Conservation (phyloP, 108 stramenopile species). For the Cyclotella sp. region DNA sequence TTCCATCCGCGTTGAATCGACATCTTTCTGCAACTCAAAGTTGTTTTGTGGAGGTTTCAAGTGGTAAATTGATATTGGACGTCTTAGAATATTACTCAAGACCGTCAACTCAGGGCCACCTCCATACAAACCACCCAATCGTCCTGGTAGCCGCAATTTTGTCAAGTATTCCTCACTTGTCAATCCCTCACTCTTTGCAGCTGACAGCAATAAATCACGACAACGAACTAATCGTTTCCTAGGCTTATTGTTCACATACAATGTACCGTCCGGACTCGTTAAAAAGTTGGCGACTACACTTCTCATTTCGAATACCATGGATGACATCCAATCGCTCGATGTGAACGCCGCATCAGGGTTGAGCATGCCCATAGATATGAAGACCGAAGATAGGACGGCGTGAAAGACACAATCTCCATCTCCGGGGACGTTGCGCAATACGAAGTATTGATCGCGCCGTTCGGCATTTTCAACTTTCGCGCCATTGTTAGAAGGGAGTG, state of each 20-base stretch:
- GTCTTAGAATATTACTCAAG: conserved; percentile 70
- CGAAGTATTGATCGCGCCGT: conserved; percentile 24
- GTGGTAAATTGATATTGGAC: conserved; percentile 86
- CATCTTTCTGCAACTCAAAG: neutral
- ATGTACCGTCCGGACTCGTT: conserved; percentile 51
- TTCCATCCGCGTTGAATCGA: neutral
- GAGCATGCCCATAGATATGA: conserved; percentile 62
- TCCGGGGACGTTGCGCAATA: conserved; percentile 75
- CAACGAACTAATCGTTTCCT: conserved; percentile 56
- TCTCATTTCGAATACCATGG: conserved; percentile 53
- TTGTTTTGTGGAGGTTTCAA: conserved; percentile 33
- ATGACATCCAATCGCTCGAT: conserved; percentile 26
- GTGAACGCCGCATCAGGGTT: conserved; percentile 25
- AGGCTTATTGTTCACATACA: conserved; percentile 53
- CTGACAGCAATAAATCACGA: conserved; percentile 54
- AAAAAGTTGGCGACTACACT: conserved; percentile 70
- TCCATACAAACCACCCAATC: conserved; percentile 69
- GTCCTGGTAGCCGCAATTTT: conserved; percentile 56
- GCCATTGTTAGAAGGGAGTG: neutral
- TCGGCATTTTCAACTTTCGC: neutral
- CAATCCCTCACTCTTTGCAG: conserved; percentile 59
- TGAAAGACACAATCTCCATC: conserved; percentile 83
- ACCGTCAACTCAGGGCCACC: conserved; percentile 83
- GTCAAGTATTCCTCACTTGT: conserved; percentile 60
- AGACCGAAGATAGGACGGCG: conserved; percentile 65